A percentile compares a stretch with the other conserved stretches of the same genome.
Evolutionary conservation across 2,329 filamentous ascomycete species (phyloP).

Genomic region (Penicillium sp.): DNA sequence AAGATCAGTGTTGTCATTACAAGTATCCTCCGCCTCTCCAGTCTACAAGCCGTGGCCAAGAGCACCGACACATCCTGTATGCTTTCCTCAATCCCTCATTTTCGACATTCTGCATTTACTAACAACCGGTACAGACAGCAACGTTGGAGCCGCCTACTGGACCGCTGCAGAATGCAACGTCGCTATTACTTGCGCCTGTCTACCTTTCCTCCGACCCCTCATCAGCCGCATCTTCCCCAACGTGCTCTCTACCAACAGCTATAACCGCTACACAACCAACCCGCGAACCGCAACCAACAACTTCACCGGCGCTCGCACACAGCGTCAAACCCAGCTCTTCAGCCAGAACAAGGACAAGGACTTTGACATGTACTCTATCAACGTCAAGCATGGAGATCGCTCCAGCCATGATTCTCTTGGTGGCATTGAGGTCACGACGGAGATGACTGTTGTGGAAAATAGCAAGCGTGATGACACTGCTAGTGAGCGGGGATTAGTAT

Average conservation of each 20-base stretch:
- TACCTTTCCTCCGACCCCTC: conserved; percentile 39
- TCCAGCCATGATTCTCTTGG: conserved; percentile 11
- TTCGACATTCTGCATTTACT: conserved; percentile 2
- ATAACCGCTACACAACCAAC: conserved; percentile 22
- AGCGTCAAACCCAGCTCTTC: conserved; percentile 18
- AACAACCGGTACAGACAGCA: conserved; percentile 18
- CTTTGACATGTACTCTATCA: conserved; percentile 28
- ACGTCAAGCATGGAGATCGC: conserved; percentile 21
- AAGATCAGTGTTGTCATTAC: conserved; percentile 28
- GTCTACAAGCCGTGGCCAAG: conserved; percentile 23
- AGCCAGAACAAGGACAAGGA: conserved; percentile 22
- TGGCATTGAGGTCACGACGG: conserved; percentile 33
- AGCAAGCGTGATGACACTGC: conserved; percentile 15
- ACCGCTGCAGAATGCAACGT: conserved; percentile 43
- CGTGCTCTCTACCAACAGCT: conserved; percentile 28
- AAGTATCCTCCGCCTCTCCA: conserved; percentile 30
- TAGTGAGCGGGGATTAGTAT: conserved; percentile 24
- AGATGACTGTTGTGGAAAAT: conserved; percentile 26
- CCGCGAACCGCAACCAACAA: conserved; percentile 13
- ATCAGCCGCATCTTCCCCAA: conserved; percentile 39
- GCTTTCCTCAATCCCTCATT: not conserved
- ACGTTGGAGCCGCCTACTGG: conserved; percentile 43
- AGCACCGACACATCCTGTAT: conserved; percentile 29
- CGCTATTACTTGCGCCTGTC: conserved; percentile 41
- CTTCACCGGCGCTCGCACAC: conserved; percentile 13